Conservation (phyloP, 2,329 filamentous ascomycete genomes). For the Aspergillus sp. region DNA sequence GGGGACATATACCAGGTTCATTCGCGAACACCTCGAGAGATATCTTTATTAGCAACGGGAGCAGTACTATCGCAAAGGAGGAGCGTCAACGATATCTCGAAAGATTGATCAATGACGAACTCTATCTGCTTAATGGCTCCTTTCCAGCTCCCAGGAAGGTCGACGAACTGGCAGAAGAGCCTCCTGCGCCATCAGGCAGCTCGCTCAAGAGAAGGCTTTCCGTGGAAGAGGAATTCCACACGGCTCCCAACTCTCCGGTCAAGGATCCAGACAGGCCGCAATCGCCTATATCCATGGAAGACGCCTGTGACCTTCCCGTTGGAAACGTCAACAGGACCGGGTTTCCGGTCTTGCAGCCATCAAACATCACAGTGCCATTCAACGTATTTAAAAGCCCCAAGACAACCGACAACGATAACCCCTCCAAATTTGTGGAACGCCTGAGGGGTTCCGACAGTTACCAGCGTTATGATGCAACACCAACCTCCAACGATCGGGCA, state of each 20-base stretch:
- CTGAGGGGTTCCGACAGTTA: conserved; percentile 20
- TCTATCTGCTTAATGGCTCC: conserved; percentile 31
- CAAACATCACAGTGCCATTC: not conserved
- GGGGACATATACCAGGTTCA: conserved; percentile 29
- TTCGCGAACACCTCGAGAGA: conserved; percentile 19
- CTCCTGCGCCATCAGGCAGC: conserved; percentile 6
- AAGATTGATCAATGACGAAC: conserved; percentile 34
- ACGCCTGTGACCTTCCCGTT: not conserved
- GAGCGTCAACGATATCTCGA: conserved; percentile 32
- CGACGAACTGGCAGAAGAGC: conserved; percentile 9
- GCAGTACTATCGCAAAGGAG: conserved; percentile 15
- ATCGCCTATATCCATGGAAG: not conserved
- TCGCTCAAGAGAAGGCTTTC: conserved; percentile 19
- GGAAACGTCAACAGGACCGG: not conserved
- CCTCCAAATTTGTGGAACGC: conserved; percentile 22
- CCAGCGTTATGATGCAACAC: conserved; percentile 22
- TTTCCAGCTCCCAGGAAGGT: conserved; percentile 9
- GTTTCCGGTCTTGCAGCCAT: not conserved
- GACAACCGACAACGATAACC: not conserved
- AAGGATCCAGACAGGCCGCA: conserved; percentile 13
- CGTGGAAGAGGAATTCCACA: conserved; percentile 31
- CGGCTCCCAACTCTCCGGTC: conserved; percentile 33
- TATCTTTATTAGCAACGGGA: not conserved
- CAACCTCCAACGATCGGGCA: conserved; percentile 8
- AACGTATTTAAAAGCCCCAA: conserved; percentile 14